These are phyloP conservation scores for Rhizopogon salebrosus DNA, from an alignment of 768 basidiomycete genomes.

Conservation along the genomic window DNA sequence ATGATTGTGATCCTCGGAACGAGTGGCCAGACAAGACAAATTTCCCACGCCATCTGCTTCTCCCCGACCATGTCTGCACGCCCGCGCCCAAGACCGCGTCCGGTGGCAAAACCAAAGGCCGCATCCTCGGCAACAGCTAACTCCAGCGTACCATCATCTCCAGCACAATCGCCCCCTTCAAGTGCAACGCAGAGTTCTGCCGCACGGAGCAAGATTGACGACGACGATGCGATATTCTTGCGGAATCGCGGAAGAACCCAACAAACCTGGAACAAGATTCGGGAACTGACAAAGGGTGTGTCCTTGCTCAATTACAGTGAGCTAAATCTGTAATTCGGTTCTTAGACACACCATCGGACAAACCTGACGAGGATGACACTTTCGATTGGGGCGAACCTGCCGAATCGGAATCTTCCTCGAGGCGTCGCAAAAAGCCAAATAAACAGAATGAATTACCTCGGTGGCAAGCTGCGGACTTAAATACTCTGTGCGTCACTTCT, in stretches of 20 bases:
- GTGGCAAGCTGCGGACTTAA: constrained; percentile 39
- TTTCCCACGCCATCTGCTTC: constrained; percentile 24
- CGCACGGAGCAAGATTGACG: constrained; percentile 25
- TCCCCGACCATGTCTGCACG: constrained; percentile 27
- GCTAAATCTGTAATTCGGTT: background rate
- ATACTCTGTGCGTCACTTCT: constrained; percentile 35
- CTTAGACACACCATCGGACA: constrained; percentile 18
- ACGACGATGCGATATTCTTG: constrained; percentile 69
- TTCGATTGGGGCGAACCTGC: constrained; percentile 14
- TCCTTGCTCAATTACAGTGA: background rate
- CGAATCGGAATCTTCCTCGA: constrained; percentile 16
- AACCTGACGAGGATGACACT: constrained; percentile 15
- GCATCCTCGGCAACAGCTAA: constrained; percentile 9
- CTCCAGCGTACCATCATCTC: background rate
- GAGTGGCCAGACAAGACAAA: background rate
- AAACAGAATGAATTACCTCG: constrained; percentile 26
- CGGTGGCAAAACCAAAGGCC: constrained; percentile 26
- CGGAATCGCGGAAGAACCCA: constrained; percentile 55
- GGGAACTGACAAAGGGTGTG: constrained; percentile 51
- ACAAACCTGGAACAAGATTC: constrained; percentile 55
- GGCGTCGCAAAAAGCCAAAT: constrained; percentile 34
- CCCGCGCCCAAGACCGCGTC: constrained; percentile 50
- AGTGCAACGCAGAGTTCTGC: constrained; percentile 1
- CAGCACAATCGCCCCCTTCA: constrained; percentile 11
- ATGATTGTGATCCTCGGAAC: constrained; percentile 14